These are phyloP conservation scores for Podaxis carcinomalis DNA, from an alignment of 768 basidiomycete species.

Conservation along the genomic window DNA sequence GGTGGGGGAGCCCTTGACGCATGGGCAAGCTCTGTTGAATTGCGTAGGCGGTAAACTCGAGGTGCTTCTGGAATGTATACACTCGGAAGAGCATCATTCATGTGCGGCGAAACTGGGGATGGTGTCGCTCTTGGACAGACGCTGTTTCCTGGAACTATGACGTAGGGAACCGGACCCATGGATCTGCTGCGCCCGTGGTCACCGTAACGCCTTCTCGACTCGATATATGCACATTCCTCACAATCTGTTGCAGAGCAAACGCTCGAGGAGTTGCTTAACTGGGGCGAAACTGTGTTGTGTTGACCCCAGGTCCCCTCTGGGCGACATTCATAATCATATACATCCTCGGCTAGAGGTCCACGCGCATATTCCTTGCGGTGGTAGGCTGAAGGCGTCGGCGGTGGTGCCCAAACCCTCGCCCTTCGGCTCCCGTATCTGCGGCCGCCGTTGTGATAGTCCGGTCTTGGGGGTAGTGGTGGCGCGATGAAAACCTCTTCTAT, in stretches of 20 bases:
- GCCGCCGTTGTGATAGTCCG: not conserved
- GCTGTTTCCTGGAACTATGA: not conserved
- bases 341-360: not conserved
- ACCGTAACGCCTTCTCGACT: not conserved
- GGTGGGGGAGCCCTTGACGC: not conserved
- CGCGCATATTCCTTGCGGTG: not conserved
- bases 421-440: not conserved
- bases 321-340: not conserved
- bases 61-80: not conserved
- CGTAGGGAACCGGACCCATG: not conserved
- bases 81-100: not conserved
- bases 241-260: constrained; percentile 1
- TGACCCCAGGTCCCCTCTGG: not conserved
- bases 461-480: constrained; percentile 5
- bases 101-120: not conserved
- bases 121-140: not conserved
- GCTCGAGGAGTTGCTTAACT: constrained; percentile 1
- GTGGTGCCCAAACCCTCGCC: not conserved
- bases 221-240: constrained; percentile 4
- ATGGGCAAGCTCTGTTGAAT: not conserved
- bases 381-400: not conserved
- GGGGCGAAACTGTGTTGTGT: not conserved
- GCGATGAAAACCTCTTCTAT: constrained; percentile 7
- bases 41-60: constrained; percentile 1
- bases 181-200: not conserved